Base-by-base conservation (phyloP, 1,139 yeast species). In the Suhomyces atakaporum region DNA sequence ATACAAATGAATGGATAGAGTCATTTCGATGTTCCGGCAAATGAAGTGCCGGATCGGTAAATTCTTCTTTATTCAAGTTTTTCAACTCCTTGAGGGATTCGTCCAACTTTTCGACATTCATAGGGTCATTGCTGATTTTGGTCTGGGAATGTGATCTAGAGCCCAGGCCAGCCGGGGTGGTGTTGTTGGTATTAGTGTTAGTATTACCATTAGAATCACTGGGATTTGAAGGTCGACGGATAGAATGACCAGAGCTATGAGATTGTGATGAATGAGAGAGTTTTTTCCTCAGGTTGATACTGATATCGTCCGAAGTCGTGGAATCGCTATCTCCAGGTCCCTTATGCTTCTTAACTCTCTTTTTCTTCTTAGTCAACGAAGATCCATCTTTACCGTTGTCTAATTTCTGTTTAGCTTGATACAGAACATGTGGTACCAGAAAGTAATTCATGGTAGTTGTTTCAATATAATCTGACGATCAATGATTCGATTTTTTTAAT, bases 371-470 rank as follows among this genome's bases (percentile, higher is more conserved):
- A n/a, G n/a, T 45, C 5, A 30, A 32, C 7, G 41, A 27, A 10
- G 13, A 21, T 14, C 24, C 14, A 7, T 37, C 40, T 30, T 46
- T 43, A 14, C 42, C 42, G 27, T 45, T 38, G 8, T 45, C 42
- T 9, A 50, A 41, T 38, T 46, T 47, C 39, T 49, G 46, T 33
- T 48, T 42, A 14, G 53, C 47, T 39, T 50, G 55, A 33, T 45
- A 48, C 42, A 44, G 46, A 18, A 50, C 51, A 38, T 39, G 42
- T 7, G 51, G 50, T 4, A 49, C 51, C 14, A 46, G 47, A 21
- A 45, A 49, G 41, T 37, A 50, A 29, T 49, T 47, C 55, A 50
- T 50, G 9, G 14, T 21, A 9, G n/a, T n/a, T n/a, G n/a, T n/a
- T n/a, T n/a, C n/a, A n/a, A n/a, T n/a, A n/a, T n/a, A n/a, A n/a